Base-by-base conservation (phyloP, 225 moss, liverwort and hornwort genomes). In the Physcomitrellopsis africana region DNA sequence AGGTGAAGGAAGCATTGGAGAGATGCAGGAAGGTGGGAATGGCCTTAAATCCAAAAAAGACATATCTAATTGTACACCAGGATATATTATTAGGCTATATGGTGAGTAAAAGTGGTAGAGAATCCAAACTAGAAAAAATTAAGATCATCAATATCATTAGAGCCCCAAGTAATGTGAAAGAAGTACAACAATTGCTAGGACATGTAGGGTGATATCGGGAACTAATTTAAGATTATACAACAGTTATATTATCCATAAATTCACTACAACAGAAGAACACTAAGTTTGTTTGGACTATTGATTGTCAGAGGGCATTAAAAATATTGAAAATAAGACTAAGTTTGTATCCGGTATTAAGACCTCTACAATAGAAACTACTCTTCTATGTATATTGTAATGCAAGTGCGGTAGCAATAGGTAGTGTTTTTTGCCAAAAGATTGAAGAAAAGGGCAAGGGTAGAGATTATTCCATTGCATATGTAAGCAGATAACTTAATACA, bases 101-200 rank as follows among this genome's bases (percentile, higher is more conserved):
- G 4, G 45, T 64, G 1, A 19, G 19, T 0, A 11, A 41, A 1
- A 12, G 1, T 0, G 44, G 20, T 0, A 64, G 45, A 0, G 5
- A 5, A 1, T 0, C 45, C 0, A 7, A 64, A 0, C 44, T 13
- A 0, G 1, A 45, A 0, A 64, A 20, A 2, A 18, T 54, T 7
- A 8, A 3, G 3, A 19, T 54, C 5, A 54, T 54, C 4, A 0
- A 7, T 3, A 54, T 43, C 1, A 8, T 64, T 0, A 0, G 3
- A 0, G 1, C 54, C 5, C 63, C 51, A 0, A 51, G 0, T 0
- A 22, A 29, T 0, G 13, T 45, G 0, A 18, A 45, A 2, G 62
- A 55, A 0, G 2, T 29, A 0, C 64, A 20, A 19, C 0, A 3
- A 5, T n/a, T 11, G 6, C 19, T 64, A 0, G 64, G 64, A 0